Conservation (phyloP, 129 eudicot species). For the Tagetes erecta region DNA sequence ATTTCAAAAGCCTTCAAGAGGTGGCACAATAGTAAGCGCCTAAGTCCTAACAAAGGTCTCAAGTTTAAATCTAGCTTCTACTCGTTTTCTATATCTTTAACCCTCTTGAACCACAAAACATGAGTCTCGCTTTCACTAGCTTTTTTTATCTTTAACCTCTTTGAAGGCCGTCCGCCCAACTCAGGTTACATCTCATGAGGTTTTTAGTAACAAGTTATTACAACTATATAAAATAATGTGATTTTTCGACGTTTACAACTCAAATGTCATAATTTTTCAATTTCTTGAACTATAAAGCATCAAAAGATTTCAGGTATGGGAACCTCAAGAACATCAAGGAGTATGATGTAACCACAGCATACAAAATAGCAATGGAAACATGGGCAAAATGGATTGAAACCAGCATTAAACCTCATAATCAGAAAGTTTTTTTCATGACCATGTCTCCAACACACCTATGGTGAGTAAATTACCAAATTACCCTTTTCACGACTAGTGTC, state of each 20-base stretch:
- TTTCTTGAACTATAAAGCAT: not conserved
- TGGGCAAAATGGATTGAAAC: conserved; percentile 91
- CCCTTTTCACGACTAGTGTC: not conserved
- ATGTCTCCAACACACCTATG: conserved; percentile 98
- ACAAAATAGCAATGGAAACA: conserved; percentile 77
- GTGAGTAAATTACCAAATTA: conserved; percentile 44
- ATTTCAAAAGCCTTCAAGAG: not conserved
- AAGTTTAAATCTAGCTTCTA: not conserved
- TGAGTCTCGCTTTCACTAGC: no score
- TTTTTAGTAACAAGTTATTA: not conserved
- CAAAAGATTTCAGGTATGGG: conserved; percentile 49
- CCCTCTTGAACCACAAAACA: no score
- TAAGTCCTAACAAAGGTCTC: not conserved
- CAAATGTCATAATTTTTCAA: not conserved
- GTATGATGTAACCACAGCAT: conserved; percentile 80
- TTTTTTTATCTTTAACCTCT: not conserved
- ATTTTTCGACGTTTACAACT: not conserved
- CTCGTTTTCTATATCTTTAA: no score
- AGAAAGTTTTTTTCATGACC: conserved; percentile 75
- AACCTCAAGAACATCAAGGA: conserved; percentile 47
- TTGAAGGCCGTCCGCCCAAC: not conserved
- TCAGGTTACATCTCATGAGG: not conserved
- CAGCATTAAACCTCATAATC: conserved; percentile 53
- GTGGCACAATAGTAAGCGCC: not conserved
- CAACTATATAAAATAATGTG: no score